Evolutionary conservation across 208 protist species (phyloP).

Genomic region (Trichomonas vaginalis): DNA sequence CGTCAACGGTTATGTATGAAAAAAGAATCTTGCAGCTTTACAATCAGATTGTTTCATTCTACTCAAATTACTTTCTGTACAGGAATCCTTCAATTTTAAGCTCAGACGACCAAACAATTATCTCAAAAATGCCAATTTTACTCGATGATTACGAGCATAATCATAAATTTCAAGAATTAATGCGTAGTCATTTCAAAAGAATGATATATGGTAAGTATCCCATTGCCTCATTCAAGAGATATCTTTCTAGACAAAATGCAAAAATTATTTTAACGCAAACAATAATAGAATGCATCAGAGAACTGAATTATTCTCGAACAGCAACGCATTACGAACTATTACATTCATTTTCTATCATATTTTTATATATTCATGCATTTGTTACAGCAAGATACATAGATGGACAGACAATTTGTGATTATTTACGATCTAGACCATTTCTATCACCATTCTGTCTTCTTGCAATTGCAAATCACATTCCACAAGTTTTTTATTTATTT

Average conservation of each 20-base stretch:
- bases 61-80: background rate
- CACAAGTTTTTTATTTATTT: background rate
- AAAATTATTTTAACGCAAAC: background rate
- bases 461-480: background rate
- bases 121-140: background rate
- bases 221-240: background rate
- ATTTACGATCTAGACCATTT: background rate
- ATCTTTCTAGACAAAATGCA: background rate
- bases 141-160: background rate
- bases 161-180: background rate
- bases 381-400: background rate
- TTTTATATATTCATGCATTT: constrained; percentile 6
- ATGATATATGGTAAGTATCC: background rate
- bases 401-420: background rate
- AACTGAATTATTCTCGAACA: background rate
- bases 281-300: background rate
- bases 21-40: background rate
- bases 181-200: background rate
- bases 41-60: background rate
- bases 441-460: background rate
- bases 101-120: background rate
- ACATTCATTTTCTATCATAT: background rate
- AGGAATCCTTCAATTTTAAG: background rate
- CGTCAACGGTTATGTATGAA: background rate
- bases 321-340: background rate